phyloP scores from a whole-genome alignment of 2,329 filamentous ascomycete genomes.

The Geosmithia flava region DNA sequence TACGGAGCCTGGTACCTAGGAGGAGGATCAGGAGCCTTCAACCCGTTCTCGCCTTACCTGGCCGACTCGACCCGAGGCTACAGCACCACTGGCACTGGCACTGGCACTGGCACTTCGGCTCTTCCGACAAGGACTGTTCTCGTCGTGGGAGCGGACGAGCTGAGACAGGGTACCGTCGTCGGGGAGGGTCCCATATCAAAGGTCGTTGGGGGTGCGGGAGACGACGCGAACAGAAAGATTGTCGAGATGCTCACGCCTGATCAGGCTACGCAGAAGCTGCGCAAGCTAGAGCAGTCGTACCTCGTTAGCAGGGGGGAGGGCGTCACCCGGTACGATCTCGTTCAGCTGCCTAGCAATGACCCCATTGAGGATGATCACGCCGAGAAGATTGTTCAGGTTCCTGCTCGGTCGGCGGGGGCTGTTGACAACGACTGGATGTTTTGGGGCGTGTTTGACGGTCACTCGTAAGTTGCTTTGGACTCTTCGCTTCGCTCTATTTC shows the following conservation, averaged over 20 bases:
- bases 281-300: slow-evolving; percentile 85
- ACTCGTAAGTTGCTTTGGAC: slow-evolving; percentile 52
- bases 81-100: slow-evolving; percentile 20
- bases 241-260: slow-evolving; percentile 95
- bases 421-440: slow-evolving; percentile 93
- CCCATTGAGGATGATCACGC: slow-evolving; percentile 98
- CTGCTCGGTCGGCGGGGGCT: slow-evolving; percentile 36
- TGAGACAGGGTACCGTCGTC: slow-evolving; percentile 78
- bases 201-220: slow-evolving; percentile 72
- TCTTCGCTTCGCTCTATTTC: background rate
- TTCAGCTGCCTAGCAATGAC: slow-evolving; percentile 90
- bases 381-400: slow-evolving; percentile 93
- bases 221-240: slow-evolving; percentile 64
- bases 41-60: slow-evolving; percentile 36
- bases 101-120: slow-evolving; percentile 16
- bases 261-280: slow-evolving; percentile 80
- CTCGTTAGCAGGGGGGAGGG: slow-evolving; percentile 79
- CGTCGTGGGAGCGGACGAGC: slow-evolving; percentile 78
- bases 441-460: slow-evolving; percentile 97
- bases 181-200: slow-evolving; percentile 83
- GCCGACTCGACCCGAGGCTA: slow-evolving; percentile 27
- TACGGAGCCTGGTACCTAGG: slow-evolving; percentile 59
- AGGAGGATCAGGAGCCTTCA: background rate
- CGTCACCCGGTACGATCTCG: slow-evolving; percentile 87
- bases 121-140: slow-evolving; percentile 55